Conservation (phyloP, 441 rosid genomes). For the Bruguiera hainesii region DNA sequence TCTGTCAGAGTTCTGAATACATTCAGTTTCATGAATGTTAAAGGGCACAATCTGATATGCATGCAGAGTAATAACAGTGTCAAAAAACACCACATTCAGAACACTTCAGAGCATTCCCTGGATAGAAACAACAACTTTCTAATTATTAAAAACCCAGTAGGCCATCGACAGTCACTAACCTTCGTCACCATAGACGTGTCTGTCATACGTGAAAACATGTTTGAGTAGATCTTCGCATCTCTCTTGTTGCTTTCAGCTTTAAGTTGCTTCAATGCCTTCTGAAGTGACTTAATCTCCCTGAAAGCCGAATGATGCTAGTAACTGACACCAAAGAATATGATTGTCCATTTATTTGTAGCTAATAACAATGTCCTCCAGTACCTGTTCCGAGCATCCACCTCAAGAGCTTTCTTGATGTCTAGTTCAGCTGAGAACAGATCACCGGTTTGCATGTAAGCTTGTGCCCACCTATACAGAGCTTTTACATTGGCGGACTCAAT, state of each 20-base stretch:
- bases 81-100: not conserved
- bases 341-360: not conserved
- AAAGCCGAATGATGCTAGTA: not conserved
- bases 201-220: conserved; percentile 41
- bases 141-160: not conserved
- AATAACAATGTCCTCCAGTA: conserved; percentile 9
- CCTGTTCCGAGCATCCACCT: conserved; percentile 56
- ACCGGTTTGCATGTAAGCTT: conserved; percentile 43
- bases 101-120: not conserved
- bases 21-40: conserved; percentile 6
- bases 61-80: too few species aligned
- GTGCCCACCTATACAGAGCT: conserved; percentile 64
- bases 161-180: conserved; percentile 26
- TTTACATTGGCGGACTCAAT: conserved; percentile 49
- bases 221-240: conserved; percentile 49
- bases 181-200: conserved; percentile 28
- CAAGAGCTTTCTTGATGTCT: conserved; percentile 59
- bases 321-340: not conserved
- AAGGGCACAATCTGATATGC: not conserved
- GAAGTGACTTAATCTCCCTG: conserved; percentile 52
- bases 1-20: conserved; percentile 29
- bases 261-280: conserved; percentile 44
- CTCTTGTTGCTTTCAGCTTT: conserved; percentile 49
- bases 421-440: conserved; percentile 51
- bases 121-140: not conserved